Conservation (phyloP, 352 stramenopile species). For the Phytophthora citricola region DNA sequence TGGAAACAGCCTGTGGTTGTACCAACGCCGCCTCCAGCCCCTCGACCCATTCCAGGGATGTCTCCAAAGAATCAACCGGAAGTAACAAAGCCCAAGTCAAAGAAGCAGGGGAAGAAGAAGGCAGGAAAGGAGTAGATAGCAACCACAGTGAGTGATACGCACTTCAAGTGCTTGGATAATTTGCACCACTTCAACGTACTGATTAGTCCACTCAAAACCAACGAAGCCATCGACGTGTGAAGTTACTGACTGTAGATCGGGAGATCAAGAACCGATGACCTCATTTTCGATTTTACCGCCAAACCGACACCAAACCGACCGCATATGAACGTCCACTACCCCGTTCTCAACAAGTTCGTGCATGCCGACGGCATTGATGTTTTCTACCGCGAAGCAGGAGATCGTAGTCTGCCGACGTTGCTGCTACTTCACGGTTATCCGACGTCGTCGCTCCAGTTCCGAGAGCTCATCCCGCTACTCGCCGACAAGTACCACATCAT, state of each 20-base stretch:
- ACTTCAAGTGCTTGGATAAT: conserved; percentile 23
- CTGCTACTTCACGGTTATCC: conserved; percentile 1
- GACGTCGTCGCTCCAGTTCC: conserved; percentile 1
- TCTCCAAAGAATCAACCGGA: conserved; percentile 35
- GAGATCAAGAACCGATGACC: neutral
- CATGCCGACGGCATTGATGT: neutral
- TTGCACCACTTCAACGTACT: neutral
- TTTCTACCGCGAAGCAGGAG: conserved; percentile 5
- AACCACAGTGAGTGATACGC: conserved; percentile 8
- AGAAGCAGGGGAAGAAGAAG: conserved; percentile 49
- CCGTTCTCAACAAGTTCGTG: conserved; percentile 1
- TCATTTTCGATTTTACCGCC: neutral
- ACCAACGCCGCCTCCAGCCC: conserved; percentile 9
- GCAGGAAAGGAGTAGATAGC: conserved; percentile 25
- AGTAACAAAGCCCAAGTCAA: conserved; percentile 29
- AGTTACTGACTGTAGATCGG: neutral
- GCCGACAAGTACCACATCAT: conserved; percentile 1
- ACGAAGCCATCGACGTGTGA: too few relatives aligned
- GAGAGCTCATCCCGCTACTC: neutral
- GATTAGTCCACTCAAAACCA: too few relatives aligned
- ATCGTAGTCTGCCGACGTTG: neutral
- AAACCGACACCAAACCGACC: neutral
- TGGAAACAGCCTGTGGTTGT: conserved; percentile 31
- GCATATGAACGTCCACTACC: neutral
- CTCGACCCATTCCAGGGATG: conserved; percentile 50